phyloP scores from a whole-genome alignment of 257 asterid genomes.

The Scutellaria barbata region DNA sequence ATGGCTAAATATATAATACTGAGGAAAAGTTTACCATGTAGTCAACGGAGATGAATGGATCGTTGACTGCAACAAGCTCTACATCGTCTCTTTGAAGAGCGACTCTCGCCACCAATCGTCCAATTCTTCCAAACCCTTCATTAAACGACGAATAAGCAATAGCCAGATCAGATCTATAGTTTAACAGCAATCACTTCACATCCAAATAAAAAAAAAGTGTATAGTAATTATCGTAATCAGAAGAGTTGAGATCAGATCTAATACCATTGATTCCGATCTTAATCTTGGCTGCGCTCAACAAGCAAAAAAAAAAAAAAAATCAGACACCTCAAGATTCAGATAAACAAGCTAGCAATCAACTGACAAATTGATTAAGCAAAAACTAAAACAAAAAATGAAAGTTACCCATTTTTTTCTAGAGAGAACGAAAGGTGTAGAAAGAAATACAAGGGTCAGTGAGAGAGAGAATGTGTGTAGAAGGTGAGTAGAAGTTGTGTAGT shows the following conservation, averaged over 20 bases:
- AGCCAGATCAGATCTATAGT: background rate
- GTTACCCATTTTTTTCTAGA: constrained; percentile 29
- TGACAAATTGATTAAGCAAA: background rate
- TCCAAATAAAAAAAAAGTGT: background rate
- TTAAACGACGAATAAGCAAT: background rate
- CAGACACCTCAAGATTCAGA: constrained; percentile 6
- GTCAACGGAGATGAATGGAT: constrained; percentile 63
- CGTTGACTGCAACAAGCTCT: constrained; percentile 71
- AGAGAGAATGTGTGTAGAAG: constrained; percentile 8
- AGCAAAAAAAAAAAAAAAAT: background rate
- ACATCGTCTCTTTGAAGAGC: constrained; percentile 66
- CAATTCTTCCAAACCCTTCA: constrained; percentile 70
- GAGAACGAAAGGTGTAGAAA: constrained; percentile 18
- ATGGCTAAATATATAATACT: background rate
- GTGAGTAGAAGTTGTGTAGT: background rate
- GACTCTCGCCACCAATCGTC: constrained; percentile 67
- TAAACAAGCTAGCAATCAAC: constrained; percentile 11
- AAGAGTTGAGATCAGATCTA: constrained; percentile 28
- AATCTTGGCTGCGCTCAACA: constrained; percentile 49
- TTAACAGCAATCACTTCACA: background rate
- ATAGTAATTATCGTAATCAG: background rate
- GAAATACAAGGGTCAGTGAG: constrained; percentile 3
- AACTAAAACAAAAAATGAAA: background rate
- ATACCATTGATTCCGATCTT: constrained; percentile 82
- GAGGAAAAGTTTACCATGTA: constrained; percentile 49